phyloP scores from a whole-genome alignment of 306 rosid genomes.

The Rosa persica region DNA sequence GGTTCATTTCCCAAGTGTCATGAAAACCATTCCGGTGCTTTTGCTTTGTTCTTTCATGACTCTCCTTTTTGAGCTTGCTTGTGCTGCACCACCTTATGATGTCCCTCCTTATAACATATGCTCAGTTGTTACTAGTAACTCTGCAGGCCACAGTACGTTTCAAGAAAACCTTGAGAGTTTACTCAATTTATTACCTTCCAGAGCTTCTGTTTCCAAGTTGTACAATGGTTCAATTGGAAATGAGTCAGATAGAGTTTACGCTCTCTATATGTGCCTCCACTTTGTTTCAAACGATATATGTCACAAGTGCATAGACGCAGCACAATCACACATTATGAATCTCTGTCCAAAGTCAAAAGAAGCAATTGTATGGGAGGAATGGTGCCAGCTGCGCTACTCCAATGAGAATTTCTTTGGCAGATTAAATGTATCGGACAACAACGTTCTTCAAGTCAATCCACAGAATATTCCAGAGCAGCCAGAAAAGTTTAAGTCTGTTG shows the following conservation, averaged over 20 bases:
- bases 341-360: conserved; percentile 39
- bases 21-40: not conserved
- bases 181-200: not conserved
- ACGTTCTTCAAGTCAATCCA: conserved; percentile 13
- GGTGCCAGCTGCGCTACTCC: conserved; percentile 53
- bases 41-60: not conserved
- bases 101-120: not conserved
- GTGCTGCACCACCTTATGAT: not conserved
- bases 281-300: not conserved
- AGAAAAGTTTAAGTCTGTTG: conserved; percentile 24
- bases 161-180: not conserved
- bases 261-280: conserved; percentile 17
- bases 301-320: conserved; percentile 25
- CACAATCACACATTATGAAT: conserved; percentile 21
- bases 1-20: not conserved
- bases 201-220: not conserved
- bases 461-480: conserved; percentile 43
- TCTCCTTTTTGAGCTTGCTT: not conserved
- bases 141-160: not conserved
- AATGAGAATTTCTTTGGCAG: conserved; percentile 36
- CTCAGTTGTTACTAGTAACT: not conserved
- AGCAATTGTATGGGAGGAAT: conserved; percentile 52
- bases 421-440: conserved; percentile 32
- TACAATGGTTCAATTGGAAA: not conserved
- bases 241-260: conserved; percentile 3